These are phyloP conservation scores for Cymbopogon flexuosus DNA, from an alignment of 202 grass and related monocot genomes.

Conservation along the genomic window DNA sequence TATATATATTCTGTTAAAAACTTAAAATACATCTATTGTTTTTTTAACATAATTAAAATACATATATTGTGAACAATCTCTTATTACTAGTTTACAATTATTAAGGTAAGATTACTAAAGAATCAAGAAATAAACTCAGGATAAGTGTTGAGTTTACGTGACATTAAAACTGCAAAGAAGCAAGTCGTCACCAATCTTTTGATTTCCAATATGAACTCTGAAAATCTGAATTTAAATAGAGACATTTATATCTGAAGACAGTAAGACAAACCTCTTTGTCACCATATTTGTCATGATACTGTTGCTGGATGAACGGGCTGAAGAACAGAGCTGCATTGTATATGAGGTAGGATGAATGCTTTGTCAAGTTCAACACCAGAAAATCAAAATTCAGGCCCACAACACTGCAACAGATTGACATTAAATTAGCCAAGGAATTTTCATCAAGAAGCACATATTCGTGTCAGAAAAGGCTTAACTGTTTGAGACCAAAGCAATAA, in stretches of 20 bases:
- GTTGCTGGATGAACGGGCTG: conserved; percentile 64
- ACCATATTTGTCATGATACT: conserved; percentile 89
- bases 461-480: background rate
- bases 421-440: conserved; percentile 11
- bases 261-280: conserved; percentile 54
- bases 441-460: background rate
- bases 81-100: background rate
- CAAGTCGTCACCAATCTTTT: background rate
- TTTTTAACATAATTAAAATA: background rate
- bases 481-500: background rate
- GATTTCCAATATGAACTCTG: background rate
- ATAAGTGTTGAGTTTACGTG: background rate
- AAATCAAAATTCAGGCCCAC: conserved; percentile 94
- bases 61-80: background rate
- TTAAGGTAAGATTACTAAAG: background rate
- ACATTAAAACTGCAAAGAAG: background rate
- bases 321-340: conserved; percentile 82
- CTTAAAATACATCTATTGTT: background rate
- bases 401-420: conserved; percentile 54
- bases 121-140: background rate
- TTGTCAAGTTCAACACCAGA: conserved; percentile 85
- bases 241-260: background rate
- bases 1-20: background rate
- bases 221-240: background rate
- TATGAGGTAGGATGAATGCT: conserved; percentile 95